A percentile compares a stretch with the other conserved stretches of the same genome.
Conservation (phyloP, 306 rosid species). For the Trifolium dubium region DNA sequence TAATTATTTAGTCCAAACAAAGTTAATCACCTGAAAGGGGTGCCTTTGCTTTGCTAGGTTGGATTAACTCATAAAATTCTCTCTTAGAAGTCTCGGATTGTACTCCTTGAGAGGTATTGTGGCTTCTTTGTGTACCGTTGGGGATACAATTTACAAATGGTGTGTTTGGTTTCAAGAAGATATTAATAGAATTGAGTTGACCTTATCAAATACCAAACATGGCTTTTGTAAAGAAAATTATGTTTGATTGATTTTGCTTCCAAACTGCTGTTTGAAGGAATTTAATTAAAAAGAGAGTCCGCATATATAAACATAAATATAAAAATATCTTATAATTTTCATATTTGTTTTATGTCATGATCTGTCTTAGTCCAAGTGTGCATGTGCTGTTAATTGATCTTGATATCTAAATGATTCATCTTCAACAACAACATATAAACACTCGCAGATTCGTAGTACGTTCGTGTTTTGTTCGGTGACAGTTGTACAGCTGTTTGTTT, state of each 20-base stretch:
- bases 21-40: slow-evolving; percentile 9
- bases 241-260: no score
- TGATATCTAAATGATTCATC: not conserved
- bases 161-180: no score
- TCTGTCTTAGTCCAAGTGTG: not conserved
- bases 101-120: not conserved
- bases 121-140: not conserved
- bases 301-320: not conserved
- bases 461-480: slow-evolving; percentile 49
- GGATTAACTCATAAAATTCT: no score
- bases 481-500: slow-evolving; percentile 63
- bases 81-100: slow-evolving; percentile 11
- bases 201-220: no score
- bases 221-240: no score
- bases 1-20: slow-evolving; percentile 18
- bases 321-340: not conserved
- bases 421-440: not conserved
- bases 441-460: not conserved
- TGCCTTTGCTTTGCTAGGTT: not conserved
- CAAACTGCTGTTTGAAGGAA: no score
- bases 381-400: slow-evolving; percentile 12
- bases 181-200: no score
- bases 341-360: not conserved
- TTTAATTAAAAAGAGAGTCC: not conserved
- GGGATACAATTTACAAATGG: no score